phyloP scores from a whole-genome alignment of 2,329 filamentous ascomycete species.

The Ophiosphaerella korrae region DNA sequence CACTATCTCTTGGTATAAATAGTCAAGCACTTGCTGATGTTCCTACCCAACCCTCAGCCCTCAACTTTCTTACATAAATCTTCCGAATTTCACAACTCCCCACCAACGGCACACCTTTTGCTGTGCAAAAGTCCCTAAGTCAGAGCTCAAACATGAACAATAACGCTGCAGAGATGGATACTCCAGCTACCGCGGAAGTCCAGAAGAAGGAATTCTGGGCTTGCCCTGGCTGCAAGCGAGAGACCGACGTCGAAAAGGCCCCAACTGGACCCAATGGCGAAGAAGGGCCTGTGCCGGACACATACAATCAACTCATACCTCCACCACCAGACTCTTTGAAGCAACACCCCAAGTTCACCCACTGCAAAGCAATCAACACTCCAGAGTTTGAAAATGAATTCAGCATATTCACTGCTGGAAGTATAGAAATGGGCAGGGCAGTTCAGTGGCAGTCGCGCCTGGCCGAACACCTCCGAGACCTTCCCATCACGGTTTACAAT shows the following conservation, averaged over 20 bases:
- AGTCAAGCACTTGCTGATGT: conserved; percentile 3
- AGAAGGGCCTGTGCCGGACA: conserved; percentile 27
- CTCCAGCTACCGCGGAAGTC: background rate
- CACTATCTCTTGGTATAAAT: conserved; percentile 6
- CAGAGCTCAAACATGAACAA: conserved; percentile 5
- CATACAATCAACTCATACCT: conserved; percentile 24
- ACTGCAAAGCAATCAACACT: conserved; percentile 5
- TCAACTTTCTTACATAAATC: conserved; percentile 15
- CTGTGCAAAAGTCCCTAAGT: conserved; percentile 6
- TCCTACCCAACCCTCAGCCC: conserved; percentile 10
- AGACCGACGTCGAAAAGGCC: conserved; percentile 1
- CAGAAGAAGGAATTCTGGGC: background rate
- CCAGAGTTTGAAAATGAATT: conserved; percentile 23
- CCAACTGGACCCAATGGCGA: conserved; percentile 12
- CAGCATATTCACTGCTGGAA: conserved; percentile 64
- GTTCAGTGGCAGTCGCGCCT: conserved; percentile 61
- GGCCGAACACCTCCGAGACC: conserved; percentile 44
- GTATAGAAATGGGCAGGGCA: conserved; percentile 53
- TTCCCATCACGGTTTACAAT: conserved; percentile 62
- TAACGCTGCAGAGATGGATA: background rate
- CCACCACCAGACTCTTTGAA: conserved; percentile 12
- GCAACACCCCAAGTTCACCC: conserved; percentile 17
- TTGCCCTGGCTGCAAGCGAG: background rate
- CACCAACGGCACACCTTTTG: conserved; percentile 3
- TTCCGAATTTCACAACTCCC: conserved; percentile 14